Percentiles rank a stretch among this genome's conserved stretches.
Conservation (phyloP, 2,329 filamentous ascomycete genomes). For the Neofusicoccum laricinum region DNA sequence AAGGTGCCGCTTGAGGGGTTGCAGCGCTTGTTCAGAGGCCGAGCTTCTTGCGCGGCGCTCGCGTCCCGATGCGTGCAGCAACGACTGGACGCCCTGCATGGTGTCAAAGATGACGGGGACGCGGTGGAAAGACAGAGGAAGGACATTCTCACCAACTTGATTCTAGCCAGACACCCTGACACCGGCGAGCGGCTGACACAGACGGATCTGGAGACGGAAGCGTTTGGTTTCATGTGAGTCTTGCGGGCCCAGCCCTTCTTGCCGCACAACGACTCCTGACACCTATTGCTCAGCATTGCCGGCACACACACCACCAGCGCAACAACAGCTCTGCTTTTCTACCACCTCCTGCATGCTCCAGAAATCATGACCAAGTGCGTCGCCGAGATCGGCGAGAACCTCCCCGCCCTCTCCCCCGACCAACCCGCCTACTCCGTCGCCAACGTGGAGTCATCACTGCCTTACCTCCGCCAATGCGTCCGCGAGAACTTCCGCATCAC, state of each 20-base stretch:
- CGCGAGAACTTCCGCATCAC: slow-evolving; percentile 35
- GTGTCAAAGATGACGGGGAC: background rate
- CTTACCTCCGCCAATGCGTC: slow-evolving; percentile 24
- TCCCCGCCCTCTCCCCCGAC: background rate
- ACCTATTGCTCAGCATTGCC: slow-evolving; percentile 22
- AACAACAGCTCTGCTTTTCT: slow-evolving; percentile 30
- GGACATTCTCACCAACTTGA: slow-evolving; percentile 36
- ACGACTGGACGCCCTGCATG: background rate
- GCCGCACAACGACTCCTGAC: background rate
- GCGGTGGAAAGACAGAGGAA: slow-evolving; percentile 23
- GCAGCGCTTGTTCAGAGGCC: background rate
- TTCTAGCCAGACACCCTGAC: slow-evolving; percentile 36
- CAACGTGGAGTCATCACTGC: slow-evolving; percentile 24
- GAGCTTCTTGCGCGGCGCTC: background rate
- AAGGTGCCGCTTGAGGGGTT: background rate
- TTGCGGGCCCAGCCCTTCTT: no score
- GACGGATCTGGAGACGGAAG: slow-evolving; percentile 34
- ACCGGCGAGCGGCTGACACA: slow-evolving; percentile 30
- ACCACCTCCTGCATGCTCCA: slow-evolving; percentile 32
- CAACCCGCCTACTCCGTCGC: slow-evolving; percentile 25
- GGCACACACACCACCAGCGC: slow-evolving; percentile 34
- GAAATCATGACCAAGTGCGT: slow-evolving; percentile 22
- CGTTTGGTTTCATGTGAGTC: slow-evolving; percentile 34
- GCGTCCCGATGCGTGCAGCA: background rate
- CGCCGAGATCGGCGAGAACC: slow-evolving; percentile 21